Percentiles rank a stretch among this genome's conserved stretches.
phyloP scores from a whole-genome alignment of 345 rosid genomes.

The Eucalyptus pumila region DNA sequence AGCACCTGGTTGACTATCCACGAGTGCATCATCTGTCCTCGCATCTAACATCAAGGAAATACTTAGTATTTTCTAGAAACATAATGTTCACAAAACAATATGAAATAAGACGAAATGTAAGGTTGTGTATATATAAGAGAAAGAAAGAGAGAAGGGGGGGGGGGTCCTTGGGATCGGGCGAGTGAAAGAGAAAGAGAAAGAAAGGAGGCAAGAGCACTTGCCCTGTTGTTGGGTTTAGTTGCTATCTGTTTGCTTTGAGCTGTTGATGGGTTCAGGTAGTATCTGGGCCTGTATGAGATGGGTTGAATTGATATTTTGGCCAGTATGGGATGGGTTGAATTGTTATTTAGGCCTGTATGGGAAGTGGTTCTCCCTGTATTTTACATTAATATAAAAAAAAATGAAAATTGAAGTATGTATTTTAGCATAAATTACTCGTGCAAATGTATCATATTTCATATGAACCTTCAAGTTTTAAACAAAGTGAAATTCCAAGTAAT shows the following conservation, averaged over 20 bases:
- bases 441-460: not conserved
- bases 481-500: not conserved
- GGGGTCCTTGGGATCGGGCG: not conserved
- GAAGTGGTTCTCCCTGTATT: not conserved
- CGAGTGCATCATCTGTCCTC: not conserved
- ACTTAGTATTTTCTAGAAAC: rapidly evolving
- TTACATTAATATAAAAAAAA: not conserved
- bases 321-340: too few species aligned
- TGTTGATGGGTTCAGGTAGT: not conserved
- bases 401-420: not conserved
- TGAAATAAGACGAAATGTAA: not conserved
- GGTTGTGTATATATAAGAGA: too few species aligned
- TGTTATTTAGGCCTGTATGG: not conserved
- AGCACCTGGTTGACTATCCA: rapidly evolving
- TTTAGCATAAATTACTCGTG: not conserved
- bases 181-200: too few species aligned
- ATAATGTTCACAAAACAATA: too few species aligned
- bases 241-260: not conserved
- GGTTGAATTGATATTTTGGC: too few species aligned
- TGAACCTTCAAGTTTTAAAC: not conserved
- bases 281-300: too few species aligned
- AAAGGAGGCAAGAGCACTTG: too few species aligned
- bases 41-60: not conserved
- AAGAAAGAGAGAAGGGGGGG: not conserved
- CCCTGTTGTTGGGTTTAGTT: not conserved